Percentiles rank a stretch among this genome's conserved stretches.
phyloP scores from a whole-genome alignment of 208 protist species.

The Leishmania martiniquensis region DNA sequence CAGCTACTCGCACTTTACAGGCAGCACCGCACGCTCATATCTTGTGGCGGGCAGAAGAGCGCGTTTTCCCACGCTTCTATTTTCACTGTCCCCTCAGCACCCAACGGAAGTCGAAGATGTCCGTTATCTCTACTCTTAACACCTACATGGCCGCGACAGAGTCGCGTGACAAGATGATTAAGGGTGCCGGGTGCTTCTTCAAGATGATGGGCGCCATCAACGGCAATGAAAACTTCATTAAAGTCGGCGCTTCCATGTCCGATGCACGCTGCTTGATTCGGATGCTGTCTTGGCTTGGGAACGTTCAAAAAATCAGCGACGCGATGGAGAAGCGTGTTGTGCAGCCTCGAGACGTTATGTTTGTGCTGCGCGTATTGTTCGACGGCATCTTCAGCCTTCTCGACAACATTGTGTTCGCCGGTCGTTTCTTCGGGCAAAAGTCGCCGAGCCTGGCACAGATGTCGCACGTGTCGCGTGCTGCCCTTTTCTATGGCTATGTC shows the following conservation, averaged over 20 bases:
- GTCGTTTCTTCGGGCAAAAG: conserved; percentile 44
- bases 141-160: conserved; percentile 65
- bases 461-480: conserved; percentile 42
- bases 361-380: conserved; percentile 62
- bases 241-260: conserved; percentile 61
- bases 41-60: not conserved
- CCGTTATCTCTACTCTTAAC: conserved; percentile 39
- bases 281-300: conserved; percentile 68
- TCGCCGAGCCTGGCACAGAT: conserved; percentile 34
- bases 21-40: not conserved
- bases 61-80: not conserved
- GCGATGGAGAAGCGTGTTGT: conserved; percentile 53
- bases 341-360: conserved; percentile 59
- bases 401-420: conserved; percentile 82
- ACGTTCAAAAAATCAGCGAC: conserved; percentile 60
- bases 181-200: conserved; percentile 70
- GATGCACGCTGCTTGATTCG: conserved; percentile 75
- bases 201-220: conserved; percentile 55
- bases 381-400: conserved; percentile 80
- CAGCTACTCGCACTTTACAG: not conserved
- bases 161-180: conserved; percentile 81
- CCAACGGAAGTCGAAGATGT: conserved; percentile 21
- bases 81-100: conserved; percentile 1
- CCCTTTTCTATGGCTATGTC: conserved; percentile 75
- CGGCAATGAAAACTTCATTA: conserved; percentile 44